phyloP scores from a whole-genome alignment of 768 basidiomycete genomes.

The Termitomyces heimii region DNA sequence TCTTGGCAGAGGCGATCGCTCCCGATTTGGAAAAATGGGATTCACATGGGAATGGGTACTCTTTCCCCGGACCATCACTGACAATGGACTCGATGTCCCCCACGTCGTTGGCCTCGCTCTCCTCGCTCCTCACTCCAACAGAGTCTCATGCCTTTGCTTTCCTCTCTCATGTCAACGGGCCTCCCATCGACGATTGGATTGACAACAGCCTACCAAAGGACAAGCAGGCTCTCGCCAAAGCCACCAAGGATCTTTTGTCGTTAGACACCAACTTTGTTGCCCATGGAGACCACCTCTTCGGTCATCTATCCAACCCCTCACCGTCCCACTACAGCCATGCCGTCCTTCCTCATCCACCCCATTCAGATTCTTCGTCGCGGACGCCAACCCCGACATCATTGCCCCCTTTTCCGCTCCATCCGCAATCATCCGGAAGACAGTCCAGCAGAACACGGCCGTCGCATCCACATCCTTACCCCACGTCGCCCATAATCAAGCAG shows the following conservation, averaged over 20 bases:
- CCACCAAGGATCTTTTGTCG: slow-evolving; percentile 81
- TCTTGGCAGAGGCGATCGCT: slow-evolving; percentile 2
- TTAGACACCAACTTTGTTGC: slow-evolving; percentile 36
- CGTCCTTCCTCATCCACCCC: slow-evolving; percentile 8
- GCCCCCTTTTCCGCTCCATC: slow-evolving; percentile 13
- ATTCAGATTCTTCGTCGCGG: slow-evolving; percentile 16
- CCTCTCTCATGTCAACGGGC: slow-evolving; percentile 47
- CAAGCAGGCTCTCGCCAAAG: slow-evolving; percentile 65
- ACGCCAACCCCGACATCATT: slow-evolving; percentile 18
- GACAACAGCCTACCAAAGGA: slow-evolving; percentile 40
- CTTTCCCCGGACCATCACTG: slow-evolving; percentile 10
- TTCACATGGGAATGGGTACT: slow-evolving; percentile 13
- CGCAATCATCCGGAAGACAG: slow-evolving; percentile 7
- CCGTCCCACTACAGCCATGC: slow-evolving; percentile 7
- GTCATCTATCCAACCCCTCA: slow-evolving; percentile 5
- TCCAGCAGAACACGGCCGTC: slow-evolving; percentile 8
- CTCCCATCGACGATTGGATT: slow-evolving; percentile 38
- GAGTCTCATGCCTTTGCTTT: slow-evolving; percentile 68
- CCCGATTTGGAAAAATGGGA: slow-evolving; percentile 12
- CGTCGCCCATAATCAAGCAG: slow-evolving; percentile 7
- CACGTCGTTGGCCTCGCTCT: slow-evolving; percentile 12
- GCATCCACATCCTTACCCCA: slow-evolving; percentile 15
- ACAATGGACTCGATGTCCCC: slow-evolving; percentile 14
- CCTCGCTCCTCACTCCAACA: slow-evolving; percentile 54
- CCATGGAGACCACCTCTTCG: slow-evolving; percentile 5